Percentiles rank a stretch among this genome's conserved stretches.
Evolutionary conservation across 1,284 basidiomycete genomes (phyloP).

Genomic region (Sanguinoderma infundibulare): DNA sequence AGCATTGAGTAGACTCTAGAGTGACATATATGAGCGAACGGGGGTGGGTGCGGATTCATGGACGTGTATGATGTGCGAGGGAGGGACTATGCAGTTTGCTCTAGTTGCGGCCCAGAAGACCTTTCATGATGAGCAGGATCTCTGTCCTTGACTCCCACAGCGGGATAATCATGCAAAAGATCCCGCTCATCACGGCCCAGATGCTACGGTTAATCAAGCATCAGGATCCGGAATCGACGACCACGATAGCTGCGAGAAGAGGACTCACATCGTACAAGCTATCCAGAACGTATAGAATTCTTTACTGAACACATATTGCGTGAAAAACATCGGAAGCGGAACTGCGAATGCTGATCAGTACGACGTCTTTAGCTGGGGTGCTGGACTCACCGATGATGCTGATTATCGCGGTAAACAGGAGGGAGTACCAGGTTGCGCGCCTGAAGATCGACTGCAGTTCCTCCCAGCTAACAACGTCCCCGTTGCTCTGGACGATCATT

Average conservation of each 20-base stretch:
- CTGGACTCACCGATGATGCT: slow-evolving; percentile 43
- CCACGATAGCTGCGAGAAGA: not conserved
- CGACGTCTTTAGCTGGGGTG: not conserved
- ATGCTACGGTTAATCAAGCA: slow-evolving; percentile 40
- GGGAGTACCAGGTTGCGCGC: slow-evolving; percentile 46
- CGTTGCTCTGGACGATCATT: slow-evolving; percentile 1
- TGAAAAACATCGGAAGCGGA: slow-evolving; percentile 57
- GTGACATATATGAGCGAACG: too few species aligned
- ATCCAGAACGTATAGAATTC: slow-evolving; percentile 58
- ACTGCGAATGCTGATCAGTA: slow-evolving; percentile 33
- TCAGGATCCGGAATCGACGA: not conserved
- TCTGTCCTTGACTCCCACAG: slow-evolving; percentile 50
- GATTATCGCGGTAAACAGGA: slow-evolving; percentile 43
- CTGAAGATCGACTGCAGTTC: slow-evolving; percentile 43
- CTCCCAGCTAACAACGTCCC: slow-evolving; percentile 13
- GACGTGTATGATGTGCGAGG: too few species aligned
- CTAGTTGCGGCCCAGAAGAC: not conserved
- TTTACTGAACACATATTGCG: slow-evolving; percentile 52
- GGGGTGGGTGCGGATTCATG: too few species aligned
- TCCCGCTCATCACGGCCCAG: slow-evolving; percentile 50
- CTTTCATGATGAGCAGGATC: slow-evolving; percentile 38
- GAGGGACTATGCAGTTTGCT: too few species aligned
- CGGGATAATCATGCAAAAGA: slow-evolving; percentile 52
- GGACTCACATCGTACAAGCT: slow-evolving; percentile 48
- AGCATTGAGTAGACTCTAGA: too few species aligned